Conservation (phyloP, 805 yeast species). For the Lipomyces lipofer region DNA sequence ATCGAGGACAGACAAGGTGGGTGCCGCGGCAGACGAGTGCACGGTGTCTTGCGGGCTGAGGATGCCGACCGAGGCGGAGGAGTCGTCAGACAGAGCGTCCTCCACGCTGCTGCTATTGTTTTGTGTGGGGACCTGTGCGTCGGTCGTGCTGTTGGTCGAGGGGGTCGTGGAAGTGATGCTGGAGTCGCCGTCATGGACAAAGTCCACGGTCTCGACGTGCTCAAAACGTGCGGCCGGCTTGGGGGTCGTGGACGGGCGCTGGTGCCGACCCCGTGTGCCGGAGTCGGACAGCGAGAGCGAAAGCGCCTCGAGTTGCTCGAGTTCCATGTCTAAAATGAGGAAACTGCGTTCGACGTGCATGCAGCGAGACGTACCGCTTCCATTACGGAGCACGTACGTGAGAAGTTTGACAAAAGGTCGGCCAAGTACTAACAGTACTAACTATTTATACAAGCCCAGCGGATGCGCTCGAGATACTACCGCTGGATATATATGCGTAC, state of each 20-base stretch:
- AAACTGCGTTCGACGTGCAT: no score
- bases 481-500: no score
- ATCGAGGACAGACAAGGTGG: slow-evolving; percentile 12
- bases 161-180: not conserved
- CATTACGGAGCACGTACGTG: no score
- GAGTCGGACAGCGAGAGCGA: not conserved
- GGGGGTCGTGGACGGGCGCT: not conserved
- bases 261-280: not conserved
- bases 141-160: not conserved
- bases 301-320: not conserved
- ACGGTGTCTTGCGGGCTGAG: not conserved
- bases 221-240: slow-evolving; percentile 9
- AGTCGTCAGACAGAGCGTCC: not conserved
- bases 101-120: not conserved
- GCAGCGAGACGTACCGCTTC: no score
- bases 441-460: no score
- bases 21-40: slow-evolving; percentile 8
- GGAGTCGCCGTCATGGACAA: slow-evolving; percentile 1
- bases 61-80: not conserved
- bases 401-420: no score
- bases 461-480: no score
- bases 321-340: not conserved
- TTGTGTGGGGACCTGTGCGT: not conserved
- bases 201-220: slow-evolving; percentile 23
- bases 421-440: no score